phyloP scores from a whole-genome alignment of 202 grass and related monocot genomes.

The Carex sylvatica region DNA sequence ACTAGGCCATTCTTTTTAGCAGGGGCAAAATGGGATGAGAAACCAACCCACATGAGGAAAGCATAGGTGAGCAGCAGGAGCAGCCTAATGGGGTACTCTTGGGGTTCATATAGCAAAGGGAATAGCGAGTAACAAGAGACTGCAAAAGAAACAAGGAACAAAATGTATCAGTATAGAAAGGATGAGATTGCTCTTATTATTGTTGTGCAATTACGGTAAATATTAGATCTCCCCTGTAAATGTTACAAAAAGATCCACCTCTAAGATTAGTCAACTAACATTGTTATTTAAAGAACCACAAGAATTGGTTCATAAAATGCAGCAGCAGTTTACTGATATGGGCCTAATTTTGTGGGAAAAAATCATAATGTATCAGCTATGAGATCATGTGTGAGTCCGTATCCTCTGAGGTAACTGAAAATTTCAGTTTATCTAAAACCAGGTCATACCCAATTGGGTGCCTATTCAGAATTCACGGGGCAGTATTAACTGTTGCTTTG shows the following conservation, averaged over 20 bases:
- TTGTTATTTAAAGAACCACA: background rate
- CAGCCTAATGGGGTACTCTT: constrained; percentile 74
- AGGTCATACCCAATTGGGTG: too few relatives aligned
- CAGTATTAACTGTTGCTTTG: too few relatives aligned
- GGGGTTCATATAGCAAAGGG: constrained; percentile 69
- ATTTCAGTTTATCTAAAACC: too few relatives aligned
- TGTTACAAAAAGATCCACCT: background rate
- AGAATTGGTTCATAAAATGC: background rate
- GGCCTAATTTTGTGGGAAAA: background rate
- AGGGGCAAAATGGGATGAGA: constrained; percentile 49
- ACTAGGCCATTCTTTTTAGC: constrained; percentile 34
- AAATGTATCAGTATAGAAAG: constrained; percentile 6
- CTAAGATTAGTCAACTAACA: background rate
- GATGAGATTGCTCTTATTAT: background rate
- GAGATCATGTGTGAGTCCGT: too few relatives aligned
- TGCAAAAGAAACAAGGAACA: constrained; percentile 41
- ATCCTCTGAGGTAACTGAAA: too few relatives aligned
- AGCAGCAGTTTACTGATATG: background rate
- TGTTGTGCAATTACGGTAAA: background rate
- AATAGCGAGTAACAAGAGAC: constrained; percentile 89
- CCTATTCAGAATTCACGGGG: too few relatives aligned
- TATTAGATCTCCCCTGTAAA: background rate
- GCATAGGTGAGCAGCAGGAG: constrained; percentile 53
- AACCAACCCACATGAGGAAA: constrained; percentile 65
- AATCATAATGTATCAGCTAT: background rate